Conservation (phyloP, 371 early-diverging fungal species). For the Apophysomyces variabilis region DNA sequence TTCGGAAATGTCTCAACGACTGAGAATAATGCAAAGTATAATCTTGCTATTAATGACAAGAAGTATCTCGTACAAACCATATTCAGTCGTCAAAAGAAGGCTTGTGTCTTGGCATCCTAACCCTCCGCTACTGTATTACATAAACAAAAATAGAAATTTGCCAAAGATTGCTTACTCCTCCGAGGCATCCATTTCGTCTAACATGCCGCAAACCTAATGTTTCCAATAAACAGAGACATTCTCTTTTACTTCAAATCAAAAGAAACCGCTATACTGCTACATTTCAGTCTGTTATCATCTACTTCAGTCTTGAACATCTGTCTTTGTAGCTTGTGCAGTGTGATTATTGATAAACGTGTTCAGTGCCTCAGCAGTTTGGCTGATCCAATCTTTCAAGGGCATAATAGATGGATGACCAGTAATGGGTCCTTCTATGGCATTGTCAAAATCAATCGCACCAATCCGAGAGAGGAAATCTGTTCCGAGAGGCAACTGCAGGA, state of each 20-base stretch:
- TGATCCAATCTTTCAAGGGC: slow-evolving; percentile 29
- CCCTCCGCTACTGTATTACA: background rate
- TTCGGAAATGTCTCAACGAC: slow-evolving; percentile 32
- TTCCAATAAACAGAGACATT: background rate
- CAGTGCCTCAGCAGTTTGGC: slow-evolving; percentile 18
- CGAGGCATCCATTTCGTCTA: background rate
- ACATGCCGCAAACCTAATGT: background rate
- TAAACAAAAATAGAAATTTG: background rate
- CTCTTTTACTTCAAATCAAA: background rate
- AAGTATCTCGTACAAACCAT: slow-evolving; percentile 56
- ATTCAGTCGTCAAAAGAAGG: slow-evolving; percentile 40
- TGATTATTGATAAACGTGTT: background rate
- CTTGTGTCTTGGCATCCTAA: slow-evolving; percentile 32
- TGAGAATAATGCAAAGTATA: slow-evolving; percentile 41
- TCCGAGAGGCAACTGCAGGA: slow-evolving; percentile 38
- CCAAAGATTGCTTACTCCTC: background rate
- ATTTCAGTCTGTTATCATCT: too few relatives aligned
- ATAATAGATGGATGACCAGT: slow-evolving; percentile 29
- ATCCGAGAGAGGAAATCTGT: slow-evolving; percentile 32
- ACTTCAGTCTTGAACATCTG: too few relatives aligned
- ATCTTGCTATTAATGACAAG: slow-evolving; percentile 35
- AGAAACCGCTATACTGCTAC: too few relatives aligned
- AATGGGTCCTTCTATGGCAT: slow-evolving; percentile 31
- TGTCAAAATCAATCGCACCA: slow-evolving; percentile 26
- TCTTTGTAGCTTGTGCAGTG: too few relatives aligned